These are phyloP conservation scores for Cubamyces sp. DNA, from an alignment of 768 basidiomycete genomes.

Conservation along the genomic window DNA sequence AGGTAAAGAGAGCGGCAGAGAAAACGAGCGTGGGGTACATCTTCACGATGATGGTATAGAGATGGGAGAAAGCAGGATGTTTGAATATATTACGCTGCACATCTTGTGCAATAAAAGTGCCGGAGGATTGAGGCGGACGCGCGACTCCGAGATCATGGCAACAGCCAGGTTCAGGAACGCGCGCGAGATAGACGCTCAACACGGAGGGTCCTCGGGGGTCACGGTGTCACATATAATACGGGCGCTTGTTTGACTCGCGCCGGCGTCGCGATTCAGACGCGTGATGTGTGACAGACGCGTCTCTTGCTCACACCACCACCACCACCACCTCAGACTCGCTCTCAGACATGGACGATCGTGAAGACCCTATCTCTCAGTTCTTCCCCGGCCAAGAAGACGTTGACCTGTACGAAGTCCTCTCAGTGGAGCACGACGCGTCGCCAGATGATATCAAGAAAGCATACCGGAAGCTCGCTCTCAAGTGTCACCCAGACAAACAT, in stretches of 20 bases:
- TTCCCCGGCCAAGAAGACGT: constrained; percentile 75
- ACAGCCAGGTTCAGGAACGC: constrained; percentile 16
- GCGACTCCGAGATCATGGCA: constrained; percentile 7
- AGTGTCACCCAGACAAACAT: constrained; percentile 92
- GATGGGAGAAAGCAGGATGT: background rate
- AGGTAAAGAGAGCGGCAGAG: constrained; percentile 18
- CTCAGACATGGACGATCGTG: constrained; percentile 57
- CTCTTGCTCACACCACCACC: constrained; percentile 20
- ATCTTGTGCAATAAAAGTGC: background rate
- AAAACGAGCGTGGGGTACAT: constrained; percentile 31
- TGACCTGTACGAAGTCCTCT: constrained; percentile 79
- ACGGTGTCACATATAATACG: background rate
- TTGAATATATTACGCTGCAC: background rate
- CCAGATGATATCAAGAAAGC: constrained; percentile 77
- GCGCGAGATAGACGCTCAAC: background rate
- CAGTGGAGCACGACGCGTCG: constrained; percentile 55
- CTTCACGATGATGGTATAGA: background rate
- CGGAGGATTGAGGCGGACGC: background rate
- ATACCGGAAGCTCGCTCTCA: constrained; percentile 82
- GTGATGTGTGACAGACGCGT: constrained; percentile 31
- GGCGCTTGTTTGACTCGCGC: background rate
- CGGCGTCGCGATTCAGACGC: constrained; percentile 16
- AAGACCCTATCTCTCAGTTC: constrained; percentile 75
- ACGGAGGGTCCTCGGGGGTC: constrained; percentile 18
- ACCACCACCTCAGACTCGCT: constrained; percentile 18